These are phyloP conservation scores for Epichloe coenophiala DNA, from an alignment of 2,329 filamentous ascomycete genomes.

Conservation along the genomic window DNA sequence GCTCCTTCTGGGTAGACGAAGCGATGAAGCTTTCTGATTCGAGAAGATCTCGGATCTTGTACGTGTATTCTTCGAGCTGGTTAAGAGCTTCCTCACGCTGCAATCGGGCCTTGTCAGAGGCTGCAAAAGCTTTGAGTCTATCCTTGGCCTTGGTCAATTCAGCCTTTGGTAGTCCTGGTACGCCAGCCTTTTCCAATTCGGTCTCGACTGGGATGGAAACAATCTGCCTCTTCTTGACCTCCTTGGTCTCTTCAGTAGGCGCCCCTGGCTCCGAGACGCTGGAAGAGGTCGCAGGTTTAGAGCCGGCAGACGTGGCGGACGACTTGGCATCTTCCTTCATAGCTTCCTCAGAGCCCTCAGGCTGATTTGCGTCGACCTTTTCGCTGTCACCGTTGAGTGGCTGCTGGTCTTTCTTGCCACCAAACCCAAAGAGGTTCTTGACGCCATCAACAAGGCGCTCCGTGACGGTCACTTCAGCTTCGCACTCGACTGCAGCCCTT, in stretches of 20 bases:
- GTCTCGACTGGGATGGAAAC: conserved; percentile 40
- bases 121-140: conserved; percentile 71
- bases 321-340: conserved; percentile 27
- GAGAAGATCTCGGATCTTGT: conserved; percentile 72
- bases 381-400: conserved; percentile 52
- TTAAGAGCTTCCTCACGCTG: conserved; percentile 80
- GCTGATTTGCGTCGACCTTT: conserved; percentile 23
- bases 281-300: conserved; percentile 15
- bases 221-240: conserved; percentile 46
- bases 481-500: conserved; percentile 71
- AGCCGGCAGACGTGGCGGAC: conserved; percentile 7
- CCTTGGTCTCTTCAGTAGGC: conserved; percentile 31
- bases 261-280: conserved; percentile 29
- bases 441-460: conserved; percentile 82
- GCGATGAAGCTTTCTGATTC: conserved; percentile 62
- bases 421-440: conserved; percentile 92
- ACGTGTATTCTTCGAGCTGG: conserved; percentile 85
- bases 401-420: conserved; percentile 72
- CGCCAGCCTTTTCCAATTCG: conserved; percentile 34
- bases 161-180: conserved; percentile 33
- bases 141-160: conserved; percentile 44
- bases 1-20: conserved; percentile 55
- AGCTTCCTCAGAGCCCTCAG: conserved; percentile 22
- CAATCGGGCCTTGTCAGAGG: conserved; percentile 65
- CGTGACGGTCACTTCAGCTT: conserved; percentile 59